Percentiles rank a stretch among this genome's conserved stretches.
Evolutionary conservation across 768 basidiomycete genomes (phyloP).

Genomic region (Suillus luteus): DNA sequence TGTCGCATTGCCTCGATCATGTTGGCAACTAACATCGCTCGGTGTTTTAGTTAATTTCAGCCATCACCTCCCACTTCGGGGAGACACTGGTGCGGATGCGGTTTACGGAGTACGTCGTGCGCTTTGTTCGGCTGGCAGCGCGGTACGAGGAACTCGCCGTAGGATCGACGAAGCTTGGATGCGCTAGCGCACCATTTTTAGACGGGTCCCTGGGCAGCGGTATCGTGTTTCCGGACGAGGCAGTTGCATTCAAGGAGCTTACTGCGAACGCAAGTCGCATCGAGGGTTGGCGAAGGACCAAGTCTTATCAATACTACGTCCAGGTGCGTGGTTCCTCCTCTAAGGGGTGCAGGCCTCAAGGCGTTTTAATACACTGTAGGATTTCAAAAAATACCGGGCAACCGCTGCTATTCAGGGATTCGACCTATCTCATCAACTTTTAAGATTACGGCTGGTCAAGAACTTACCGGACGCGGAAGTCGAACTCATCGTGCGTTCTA

Average conservation of each 20-base stretch:
- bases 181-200: conserved; percentile 55
- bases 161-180: conserved; percentile 78
- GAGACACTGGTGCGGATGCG: conserved; percentile 85
- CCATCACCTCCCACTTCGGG: conserved; percentile 91
- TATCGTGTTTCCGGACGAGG: conserved; percentile 75
- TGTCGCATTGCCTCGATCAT: too few species aligned
- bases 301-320: conserved; percentile 72
- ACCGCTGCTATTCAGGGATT: conserved; percentile 71
- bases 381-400: conserved; percentile 58
- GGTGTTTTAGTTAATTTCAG: conserved; percentile 65
- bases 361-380: conserved; percentile 43
- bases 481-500: conserved; percentile 68
- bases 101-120: conserved; percentile 84
- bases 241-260: conserved; percentile 65
- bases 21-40: conserved; percentile 6
- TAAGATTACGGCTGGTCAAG: conserved; percentile 74
- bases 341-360: neutral
- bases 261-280: conserved; percentile 78
- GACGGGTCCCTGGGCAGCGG: conserved; percentile 70
- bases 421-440: conserved; percentile 86
- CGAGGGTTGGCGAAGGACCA: conserved; percentile 90
- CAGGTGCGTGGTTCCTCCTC: conserved; percentile 48
- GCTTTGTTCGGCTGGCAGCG: conserved; percentile 89
- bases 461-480: conserved; percentile 74
- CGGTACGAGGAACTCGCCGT: conserved; percentile 84